Evolutionary conservation across 179 eudicot genomes (phyloP), one percentile per base, ranked within the genome.

Genomic region (Carnegiea gigantea): DNA sequence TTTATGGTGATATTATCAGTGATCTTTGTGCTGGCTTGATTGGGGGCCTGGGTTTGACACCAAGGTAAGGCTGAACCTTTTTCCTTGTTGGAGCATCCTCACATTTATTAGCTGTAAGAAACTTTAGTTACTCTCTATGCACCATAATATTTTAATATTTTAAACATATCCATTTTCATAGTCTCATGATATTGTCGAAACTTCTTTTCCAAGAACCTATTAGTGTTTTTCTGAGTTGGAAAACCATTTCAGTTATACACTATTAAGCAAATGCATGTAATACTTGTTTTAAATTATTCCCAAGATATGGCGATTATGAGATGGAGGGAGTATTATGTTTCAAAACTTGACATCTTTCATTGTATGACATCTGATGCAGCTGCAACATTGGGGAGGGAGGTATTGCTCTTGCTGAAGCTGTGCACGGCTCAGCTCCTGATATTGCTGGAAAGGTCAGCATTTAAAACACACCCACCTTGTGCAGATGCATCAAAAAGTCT

Each of bases 391-490:
- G 99, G 17, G 99, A 96, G 88, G 97, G 93, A 76, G 99, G 99
- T 72, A 91, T 96, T 83, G 97, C 96, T 82, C 93, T 96, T 84
- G 99, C 99, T 82, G 99, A 96, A 88, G 99, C 99, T 84, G 99
- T 96, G 67, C 99, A 96, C 85, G 99, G 99, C 75, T 96, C 99
- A 40, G 99, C 99, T 75, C 98, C 99, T 83, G 99, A 96, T 87
- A 96, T 96, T 78, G 98, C 99, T 73, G 99, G 99, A 83, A 94
- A 92, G 99, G 99, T 96, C 75, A 77, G 87, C 77, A 40, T 44
- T 46, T 28, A 38, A 14, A 48, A 33, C 8, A 59, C n/a, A 18
- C 30, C 28, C 20, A 1, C 43, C 38, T 26, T 21, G 17, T 73
- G 26, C 21, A n/a, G 43, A 72, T 72, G 36, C 81, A 77, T 59